Evolutionary conservation across 495 filamentous ascomycete species (phyloP).

Genomic region (Astrothelium subdiscretum): DNA sequence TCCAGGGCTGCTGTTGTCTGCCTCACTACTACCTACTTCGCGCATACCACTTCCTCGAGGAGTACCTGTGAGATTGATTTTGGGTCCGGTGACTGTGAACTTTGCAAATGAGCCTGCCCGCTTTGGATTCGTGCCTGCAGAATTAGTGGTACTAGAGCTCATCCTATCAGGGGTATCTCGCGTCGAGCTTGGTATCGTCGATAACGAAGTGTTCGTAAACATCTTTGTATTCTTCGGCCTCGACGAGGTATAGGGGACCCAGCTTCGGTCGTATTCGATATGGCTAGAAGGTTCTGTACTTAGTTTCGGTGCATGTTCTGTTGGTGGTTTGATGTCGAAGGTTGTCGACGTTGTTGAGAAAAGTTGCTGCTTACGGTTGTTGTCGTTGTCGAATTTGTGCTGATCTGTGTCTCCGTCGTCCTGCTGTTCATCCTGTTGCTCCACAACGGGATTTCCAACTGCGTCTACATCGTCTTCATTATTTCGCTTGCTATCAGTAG

Average conservation of each 20-base stretch:
- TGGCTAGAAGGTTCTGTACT: not conserved
- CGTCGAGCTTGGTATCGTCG: not conserved
- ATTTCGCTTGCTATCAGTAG: not conserved
- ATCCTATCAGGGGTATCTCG: not conserved
- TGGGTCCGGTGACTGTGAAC: slow-evolving; percentile 19
- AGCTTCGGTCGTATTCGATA: not conserved
- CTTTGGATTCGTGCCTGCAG: not conserved
- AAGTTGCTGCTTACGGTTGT: not conserved
- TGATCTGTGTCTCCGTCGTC: not conserved
- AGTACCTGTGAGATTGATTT: slow-evolving; percentile 25
- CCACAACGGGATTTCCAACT: not conserved
- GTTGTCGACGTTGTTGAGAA: not conserved
- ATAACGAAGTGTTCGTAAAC: not conserved
- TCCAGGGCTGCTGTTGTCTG: slow-evolving; percentile 26
- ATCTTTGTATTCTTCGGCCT: not conserved
- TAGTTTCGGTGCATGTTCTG: not conserved
- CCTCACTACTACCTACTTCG: slow-evolving; percentile 29
- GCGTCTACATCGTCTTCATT: not conserved
- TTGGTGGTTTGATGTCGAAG: not conserved
- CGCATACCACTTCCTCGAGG: slow-evolving; percentile 23
- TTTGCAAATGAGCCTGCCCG: slow-evolving; percentile 25
- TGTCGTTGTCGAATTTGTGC: not conserved
- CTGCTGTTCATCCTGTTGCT: not conserved
- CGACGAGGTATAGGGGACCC: not conserved
- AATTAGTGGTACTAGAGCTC: not conserved